phyloP scores from a whole-genome alignment of 805 yeast genomes.

The Wickerhamomyces mucosus region DNA sequence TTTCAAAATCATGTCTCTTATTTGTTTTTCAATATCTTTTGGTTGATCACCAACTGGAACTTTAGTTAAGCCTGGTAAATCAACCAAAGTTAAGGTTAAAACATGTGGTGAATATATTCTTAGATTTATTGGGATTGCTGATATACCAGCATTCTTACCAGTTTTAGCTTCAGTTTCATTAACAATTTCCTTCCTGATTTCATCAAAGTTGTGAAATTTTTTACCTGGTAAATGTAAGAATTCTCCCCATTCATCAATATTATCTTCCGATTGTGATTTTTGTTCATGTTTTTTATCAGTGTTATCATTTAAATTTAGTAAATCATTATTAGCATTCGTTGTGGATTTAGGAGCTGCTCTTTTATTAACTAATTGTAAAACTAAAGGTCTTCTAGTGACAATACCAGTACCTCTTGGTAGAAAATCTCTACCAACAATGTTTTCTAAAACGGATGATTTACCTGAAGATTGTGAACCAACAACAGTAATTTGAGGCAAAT shows the following conservation, averaged over 20 bases:
- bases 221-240: slow-evolving; percentile 87
- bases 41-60: slow-evolving; percentile 99
- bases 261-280: slow-evolving; percentile 51
- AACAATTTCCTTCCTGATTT: slow-evolving; percentile 84
- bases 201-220: slow-evolving; percentile 79
- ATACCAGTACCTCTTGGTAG: slow-evolving; percentile 90
- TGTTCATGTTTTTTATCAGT: slow-evolving; percentile 29
- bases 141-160: slow-evolving; percentile 80
- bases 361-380: slow-evolving; percentile 70
- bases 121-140: slow-evolving; percentile 86
- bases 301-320: slow-evolving; percentile 25
- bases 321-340: slow-evolving; percentile 18
- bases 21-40: slow-evolving; percentile 89
- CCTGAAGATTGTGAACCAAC: slow-evolving; percentile 91
- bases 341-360: slow-evolving; percentile 29
- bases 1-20: slow-evolving; percentile 85
- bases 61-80: slow-evolving; percentile 94
- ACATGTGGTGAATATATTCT: slow-evolving; percentile 93
- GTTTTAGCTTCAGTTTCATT: slow-evolving; percentile 83
- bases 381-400: slow-evolving; percentile 82
- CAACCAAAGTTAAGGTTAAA: slow-evolving; percentile 86
- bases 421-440: slow-evolving; percentile 86
- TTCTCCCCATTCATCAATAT: slow-evolving; percentile 89
- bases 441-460: slow-evolving; percentile 81
- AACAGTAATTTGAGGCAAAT: slow-evolving; percentile 89